Base-by-base conservation (phyloP, 129 eudicot genomes). In the Artemisia annua region DNA sequence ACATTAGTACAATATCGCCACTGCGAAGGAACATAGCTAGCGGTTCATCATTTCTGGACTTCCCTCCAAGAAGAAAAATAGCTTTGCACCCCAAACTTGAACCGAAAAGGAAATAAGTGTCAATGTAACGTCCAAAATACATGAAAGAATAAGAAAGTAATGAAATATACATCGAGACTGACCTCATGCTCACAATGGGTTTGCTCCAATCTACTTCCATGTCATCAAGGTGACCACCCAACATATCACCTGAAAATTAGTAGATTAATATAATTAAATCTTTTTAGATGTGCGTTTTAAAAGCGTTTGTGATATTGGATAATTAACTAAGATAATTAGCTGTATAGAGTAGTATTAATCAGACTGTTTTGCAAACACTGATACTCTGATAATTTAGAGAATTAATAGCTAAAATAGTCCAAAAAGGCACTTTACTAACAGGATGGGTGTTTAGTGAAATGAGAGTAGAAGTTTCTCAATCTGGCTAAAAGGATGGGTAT, bases 191-290 rank as follows among this genome's bases (percentile, higher is more conserved):
- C 53, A 94, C 98, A 39, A 93, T 93, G 51, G 98, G 97, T 80
- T 90, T 94, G 70, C 93, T 90, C 97, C 97, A 94, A 79, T 94
- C 98, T 26, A 74, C 84, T 77, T 94, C 98, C 98, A 94, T 94
- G 84, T 94, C 97, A 83, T 90, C 98, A 43, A 94, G 97, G 81
- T 94, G 98, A 66, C 98, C 97, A 39, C 98, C 98, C 51, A 94
- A 85, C 84, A 89, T 90, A 75, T 94, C 98, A 81, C 97, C 98
- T 94, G 81, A 64, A 58, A 26, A 65, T n/a, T 18, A 70, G 72
- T n/a, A 50, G 58, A 65, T 61, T 77, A 15, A 44, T 51, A 22
- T 74, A 52, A 6, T 14, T 11, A 70, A 3, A n/a, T 44, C 24
- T 52, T 52, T 52, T 51, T 44, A 15, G 17, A 20, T 43, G 19